Conservation (phyloP, 768 basidiomycete genomes). For the Macrolepiota albuminosa region DNA sequence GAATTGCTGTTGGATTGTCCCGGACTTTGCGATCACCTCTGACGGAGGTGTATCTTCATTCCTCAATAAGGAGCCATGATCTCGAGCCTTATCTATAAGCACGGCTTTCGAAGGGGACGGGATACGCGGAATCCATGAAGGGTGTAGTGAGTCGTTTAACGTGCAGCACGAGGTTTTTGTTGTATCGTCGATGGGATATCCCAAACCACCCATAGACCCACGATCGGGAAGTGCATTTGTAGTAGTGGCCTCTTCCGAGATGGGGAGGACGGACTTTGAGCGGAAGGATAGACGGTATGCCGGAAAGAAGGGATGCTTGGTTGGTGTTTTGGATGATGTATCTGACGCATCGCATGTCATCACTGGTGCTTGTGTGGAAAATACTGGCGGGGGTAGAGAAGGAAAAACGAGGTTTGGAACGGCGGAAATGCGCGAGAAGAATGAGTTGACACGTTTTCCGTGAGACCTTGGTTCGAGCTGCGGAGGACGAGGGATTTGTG, state of each 20-base stretch:
- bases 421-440: conserved; percentile 15
- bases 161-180: not conserved
- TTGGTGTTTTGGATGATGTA: not conserved
- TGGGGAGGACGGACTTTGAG: not conserved
- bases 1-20: not conserved
- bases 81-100: not conserved
- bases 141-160: not conserved
- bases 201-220: conserved; percentile 1
- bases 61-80: not conserved
- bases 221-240: not conserved
- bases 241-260: conserved; percentile 3
- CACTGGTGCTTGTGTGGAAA: not conserved
- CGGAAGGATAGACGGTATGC: conserved; percentile 3
- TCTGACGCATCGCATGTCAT: not conserved
- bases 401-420: conserved; percentile 9
- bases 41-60: too few species aligned
- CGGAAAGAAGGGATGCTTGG: not conserved
- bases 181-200: not conserved
- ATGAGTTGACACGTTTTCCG: conserved; percentile 2
- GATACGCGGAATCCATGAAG: not conserved
- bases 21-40: not conserved
- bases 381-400: conserved; percentile 3
- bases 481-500: not conserved
- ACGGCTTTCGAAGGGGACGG: not conserved
- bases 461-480: not conserved